These are phyloP conservation scores for Clavariopsis aquatica DNA, from an alignment of 495 filamentous ascomycete genomes.

Conservation along the genomic window DNA sequence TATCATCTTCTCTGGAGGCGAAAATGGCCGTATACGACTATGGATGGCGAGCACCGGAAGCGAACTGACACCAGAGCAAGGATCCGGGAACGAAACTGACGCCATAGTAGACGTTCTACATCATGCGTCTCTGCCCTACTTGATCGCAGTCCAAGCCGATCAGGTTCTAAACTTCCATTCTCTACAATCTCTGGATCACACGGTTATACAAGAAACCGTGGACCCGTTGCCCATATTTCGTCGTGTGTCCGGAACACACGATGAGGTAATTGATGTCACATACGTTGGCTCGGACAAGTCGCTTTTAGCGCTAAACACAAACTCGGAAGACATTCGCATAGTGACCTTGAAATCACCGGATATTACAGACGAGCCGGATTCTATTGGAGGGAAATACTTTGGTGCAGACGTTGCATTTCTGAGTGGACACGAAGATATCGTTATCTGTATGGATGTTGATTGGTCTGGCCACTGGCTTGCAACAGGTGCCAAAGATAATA, in stretches of 20 bases:
- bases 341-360: conserved; percentile 59
- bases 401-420: conserved; percentile 84
- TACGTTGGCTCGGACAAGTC: conserved; percentile 79
- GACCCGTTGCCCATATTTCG: conserved; percentile 57
- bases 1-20: conserved; percentile 81
- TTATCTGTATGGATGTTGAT: conserved; percentile 91
- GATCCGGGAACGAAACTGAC: conserved; percentile 68
- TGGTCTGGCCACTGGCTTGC: conserved; percentile 97
- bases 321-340: conserved; percentile 88
- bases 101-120: conserved; percentile 72
- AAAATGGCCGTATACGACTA: conserved; percentile 75
- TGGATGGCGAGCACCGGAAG: conserved; percentile 76
- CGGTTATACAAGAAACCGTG: conserved; percentile 46
- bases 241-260: conserved; percentile 91
- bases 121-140: conserved; percentile 58
- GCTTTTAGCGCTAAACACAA: conserved; percentile 86
- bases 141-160: conserved; percentile 84
- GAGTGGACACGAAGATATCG: conserved; percentile 89
- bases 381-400: conserved; percentile 57
- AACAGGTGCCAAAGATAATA: conserved; percentile 95
- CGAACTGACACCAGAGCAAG: conserved; percentile 74
- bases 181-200: conserved; percentile 38
- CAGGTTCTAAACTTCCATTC: conserved; percentile 81
- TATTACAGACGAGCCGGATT: neutral
- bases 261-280: conserved; percentile 91